Evolutionary conservation across 1,139 yeast species (phyloP).

Genomic region (Blastobotrys illinoisensis): DNA sequence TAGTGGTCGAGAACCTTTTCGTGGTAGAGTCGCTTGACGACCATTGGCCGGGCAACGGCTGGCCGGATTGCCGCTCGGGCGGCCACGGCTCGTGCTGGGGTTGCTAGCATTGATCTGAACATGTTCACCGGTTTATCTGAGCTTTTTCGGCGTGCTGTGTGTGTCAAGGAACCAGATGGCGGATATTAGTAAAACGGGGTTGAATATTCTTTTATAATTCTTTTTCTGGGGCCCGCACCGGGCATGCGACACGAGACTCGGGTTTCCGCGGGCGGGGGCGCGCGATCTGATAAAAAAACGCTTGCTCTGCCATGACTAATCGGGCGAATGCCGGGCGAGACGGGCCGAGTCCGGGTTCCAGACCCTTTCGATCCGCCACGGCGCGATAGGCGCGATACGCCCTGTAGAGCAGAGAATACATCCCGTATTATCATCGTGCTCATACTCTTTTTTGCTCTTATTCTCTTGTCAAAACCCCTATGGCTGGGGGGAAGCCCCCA

Average conservation of each 20-base stretch:
- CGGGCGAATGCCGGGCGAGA: not conserved
- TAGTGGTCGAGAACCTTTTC: slow-evolving; percentile 73
- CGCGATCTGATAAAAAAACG: not conserved
- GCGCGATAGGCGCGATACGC: no score
- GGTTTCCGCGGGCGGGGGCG: not conserved
- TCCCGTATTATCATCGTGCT: no score
- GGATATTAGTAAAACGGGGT: not conserved
- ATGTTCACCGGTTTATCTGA: not conserved
- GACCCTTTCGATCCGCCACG: no score
- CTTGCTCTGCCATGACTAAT: not conserved
- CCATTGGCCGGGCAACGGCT: not conserved
- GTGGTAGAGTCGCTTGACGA: slow-evolving; percentile 25
- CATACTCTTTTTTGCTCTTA: no score
- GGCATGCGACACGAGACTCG: not conserved
- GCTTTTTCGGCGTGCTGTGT: not conserved
- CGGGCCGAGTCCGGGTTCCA: not conserved
- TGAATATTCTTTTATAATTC: not conserved
- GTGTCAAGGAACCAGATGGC: not conserved
- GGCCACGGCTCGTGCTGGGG: not conserved
- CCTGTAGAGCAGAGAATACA: no score
- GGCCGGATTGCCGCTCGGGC: not conserved
- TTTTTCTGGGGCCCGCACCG: not conserved
- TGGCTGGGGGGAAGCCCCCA: no score
- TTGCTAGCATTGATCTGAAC: not conserved
- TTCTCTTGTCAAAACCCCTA: no score